Percentiles rank a stretch among this genome's conserved stretches.
phyloP scores from a whole-genome alignment of 2,329 filamentous ascomycete species.

The Daldinia sp. region DNA sequence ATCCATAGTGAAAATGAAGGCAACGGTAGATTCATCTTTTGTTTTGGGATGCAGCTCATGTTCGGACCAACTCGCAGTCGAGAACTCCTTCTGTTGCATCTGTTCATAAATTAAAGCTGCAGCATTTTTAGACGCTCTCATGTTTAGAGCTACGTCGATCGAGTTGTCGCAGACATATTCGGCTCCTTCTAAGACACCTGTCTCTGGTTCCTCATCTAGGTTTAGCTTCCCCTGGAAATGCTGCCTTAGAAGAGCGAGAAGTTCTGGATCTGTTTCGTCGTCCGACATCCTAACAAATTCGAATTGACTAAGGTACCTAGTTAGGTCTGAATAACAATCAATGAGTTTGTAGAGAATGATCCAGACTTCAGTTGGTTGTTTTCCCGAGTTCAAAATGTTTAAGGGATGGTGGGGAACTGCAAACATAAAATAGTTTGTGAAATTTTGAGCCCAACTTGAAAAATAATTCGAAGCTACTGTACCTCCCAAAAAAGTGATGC shows the following conservation, averaged over 20 bases:
- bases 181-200: conserved; percentile 83
- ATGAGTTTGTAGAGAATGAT: conserved; percentile 5
- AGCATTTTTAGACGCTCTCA: conserved; percentile 83
- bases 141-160: conserved; percentile 91
- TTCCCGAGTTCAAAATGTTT: conserved; percentile 15
- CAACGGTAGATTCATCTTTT: conserved; percentile 82
- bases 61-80: conserved; percentile 85
- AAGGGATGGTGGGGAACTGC: conserved; percentile 18
- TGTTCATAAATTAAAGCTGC: conserved; percentile 81
- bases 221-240: conserved; percentile 74
- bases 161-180: conserved; percentile 92
- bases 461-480: conserved; percentile 1
- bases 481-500: not conserved
- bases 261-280: conserved; percentile 89
- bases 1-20: conserved; percentile 98
- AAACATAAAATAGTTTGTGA: conserved; percentile 14
- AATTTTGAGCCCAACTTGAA: conserved; percentile 34
- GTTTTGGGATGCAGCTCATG: conserved; percentile 90
- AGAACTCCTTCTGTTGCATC: conserved; percentile 88
- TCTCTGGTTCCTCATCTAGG: conserved; percentile 74
- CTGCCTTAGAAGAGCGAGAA: conserved; percentile 86
- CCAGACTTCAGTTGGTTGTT: conserved; percentile 4
- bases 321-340: conserved; percentile 3
- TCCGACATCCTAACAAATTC: conserved; percentile 74
- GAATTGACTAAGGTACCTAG: not conserved